Evolutionary conservation across 164 flowering plant genomes (phyloP).

Genomic region (Akebia trifoliata): DNA sequence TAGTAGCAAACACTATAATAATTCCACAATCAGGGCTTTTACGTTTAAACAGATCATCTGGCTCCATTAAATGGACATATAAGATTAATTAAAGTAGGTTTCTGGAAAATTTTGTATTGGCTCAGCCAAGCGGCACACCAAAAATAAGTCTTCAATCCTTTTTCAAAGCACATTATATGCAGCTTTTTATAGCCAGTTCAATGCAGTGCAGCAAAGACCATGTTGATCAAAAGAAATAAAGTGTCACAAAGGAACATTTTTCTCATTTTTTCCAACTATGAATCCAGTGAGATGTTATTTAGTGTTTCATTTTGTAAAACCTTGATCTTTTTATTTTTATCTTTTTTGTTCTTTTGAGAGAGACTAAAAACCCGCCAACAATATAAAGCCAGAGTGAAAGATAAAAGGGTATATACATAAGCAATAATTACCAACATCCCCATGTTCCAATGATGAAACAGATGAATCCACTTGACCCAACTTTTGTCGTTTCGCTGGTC

Average conservation of each 20-base stretch:
- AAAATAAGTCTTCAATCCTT: not conserved
- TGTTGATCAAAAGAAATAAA: not conserved
- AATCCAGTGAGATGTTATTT: too few relatives aligned
- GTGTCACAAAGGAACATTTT: not conserved
- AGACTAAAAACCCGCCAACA: not conserved
- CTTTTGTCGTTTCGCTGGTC: constrained; percentile 59
- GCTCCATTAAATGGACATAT: too few relatives aligned
- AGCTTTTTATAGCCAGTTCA: not conserved
- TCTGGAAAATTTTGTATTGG: too few relatives aligned
- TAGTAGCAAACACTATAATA: too few relatives aligned
- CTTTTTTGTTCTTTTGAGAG: not conserved
- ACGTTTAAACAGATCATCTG: too few relatives aligned
- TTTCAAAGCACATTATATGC: not conserved
- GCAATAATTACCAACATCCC: constrained; percentile 81
- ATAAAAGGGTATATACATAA: constrained; percentile 21
- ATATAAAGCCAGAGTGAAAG: constrained; percentile 2
- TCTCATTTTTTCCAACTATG: not conserved
- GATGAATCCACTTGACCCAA: constrained; percentile 37
- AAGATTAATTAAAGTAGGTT: too few relatives aligned
- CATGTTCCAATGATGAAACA: constrained; percentile 33
- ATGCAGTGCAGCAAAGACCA: not conserved
- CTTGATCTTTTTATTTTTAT: not conserved
- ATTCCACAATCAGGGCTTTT: too few relatives aligned
- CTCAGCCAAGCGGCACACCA: too few relatives aligned
- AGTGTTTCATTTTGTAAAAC: not conserved